These are phyloP conservation scores for Zea mays DNA, from an alignment of 176 grass and related monocot species.

Conservation along the genomic window Zm-B73-REFERENCE-NAM-5.0 NC_050098.1:158788001-158788500, in stretches of 20 bases:
- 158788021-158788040: slow-evolving; percentile 71
- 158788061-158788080: slow-evolving; percentile 4
- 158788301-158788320: background rate
- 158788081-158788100: slow-evolving; percentile 5
- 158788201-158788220: slow-evolving; percentile 72
- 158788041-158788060: slow-evolving; percentile 94
- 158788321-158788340: background rate
- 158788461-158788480: slow-evolving; percentile 36
- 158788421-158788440: slow-evolving; percentile 19
- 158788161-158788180: slow-evolving; percentile 97
- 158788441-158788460: slow-evolving; percentile 27
- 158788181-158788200: slow-evolving; percentile 80
- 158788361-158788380: slow-evolving; percentile 42
- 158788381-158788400: slow-evolving; percentile 40
- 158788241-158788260: slow-evolving; percentile 76
- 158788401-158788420: slow-evolving; percentile 36
- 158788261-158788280: slow-evolving; percentile 34
- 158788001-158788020: slow-evolving; percentile 77
- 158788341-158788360: background rate
- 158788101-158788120: too few relatives aligned
- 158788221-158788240: slow-evolving; percentile 92
- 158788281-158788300: slow-evolving; percentile 12
- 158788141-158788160: slow-evolving; percentile 48
- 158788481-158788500: background rate
- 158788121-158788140: background rate